Evolutionary conservation across 768 basidiomycete genomes (phyloP), one percentile per base, ranked within the genome.

Genomic region (Termitomyces sp.): DNA sequence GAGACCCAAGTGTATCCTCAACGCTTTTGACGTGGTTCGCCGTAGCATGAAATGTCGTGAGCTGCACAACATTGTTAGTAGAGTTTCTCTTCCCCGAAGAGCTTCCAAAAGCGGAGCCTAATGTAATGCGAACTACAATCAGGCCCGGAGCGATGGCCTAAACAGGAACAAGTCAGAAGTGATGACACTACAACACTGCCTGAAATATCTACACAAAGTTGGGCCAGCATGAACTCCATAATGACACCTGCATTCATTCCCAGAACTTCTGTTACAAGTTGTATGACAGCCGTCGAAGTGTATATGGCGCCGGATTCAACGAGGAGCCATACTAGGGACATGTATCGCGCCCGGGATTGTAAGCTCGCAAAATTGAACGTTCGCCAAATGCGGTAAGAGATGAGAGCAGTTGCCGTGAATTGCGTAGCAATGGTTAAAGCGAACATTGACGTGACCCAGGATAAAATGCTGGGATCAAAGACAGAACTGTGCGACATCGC

Each of bases 381-480:
- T 8, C 58, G 58, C 47, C 68, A 69, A 18, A 70, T 69, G 11
- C 67, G 61, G 13, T 55, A 55, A 1, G 66, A 65, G 37, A 70
- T 67, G 30, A 70, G 63, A 20, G 46, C 30, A 22, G 69, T 69
- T 30, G 69, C 64, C 20, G 64, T 65, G 18, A 67, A 55, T 58
- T 70, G 69, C 7, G 69, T 70, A 15, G 61, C 61, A 50, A 70
- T 70, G 41, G 67, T 70, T 22, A 70, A 63, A 12, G 63, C 61
- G 46, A 70, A 70, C 6, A 66, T 66, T 11, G 69, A 65, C 7
- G 69, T 69, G 30, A 69, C 58, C 69, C 69, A 70, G 24, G 61
- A 59, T 22, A 68, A 48, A 44, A 70, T 69, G 34, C 63, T 63
- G 2, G 67, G 63, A 52, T 64, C 65, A 49, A 70, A 70, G 31